A percentile compares a stretch with the other conserved stretches of the same genome.
These are phyloP conservation scores for Irpex sp. DNA, from an alignment of 1,284 basidiomycete species.

Conservation along the genomic window DNA sequence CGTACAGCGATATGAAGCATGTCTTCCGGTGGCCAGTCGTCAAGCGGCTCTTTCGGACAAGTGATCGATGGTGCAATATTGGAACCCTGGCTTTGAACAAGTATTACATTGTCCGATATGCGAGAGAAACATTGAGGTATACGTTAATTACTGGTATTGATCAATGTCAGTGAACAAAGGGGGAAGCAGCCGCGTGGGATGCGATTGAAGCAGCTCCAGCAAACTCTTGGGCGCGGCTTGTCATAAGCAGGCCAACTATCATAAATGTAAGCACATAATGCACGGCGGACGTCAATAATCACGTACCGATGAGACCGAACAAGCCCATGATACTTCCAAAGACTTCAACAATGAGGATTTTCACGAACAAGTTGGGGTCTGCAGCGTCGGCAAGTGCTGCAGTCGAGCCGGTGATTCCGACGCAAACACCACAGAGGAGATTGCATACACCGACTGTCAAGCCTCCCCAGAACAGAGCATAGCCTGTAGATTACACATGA, in stretches of 20 bases:
- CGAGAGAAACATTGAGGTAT: background rate
- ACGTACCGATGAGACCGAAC: constrained; percentile 87
- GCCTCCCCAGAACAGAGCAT: constrained; percentile 93
- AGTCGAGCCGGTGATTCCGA: constrained; percentile 90
- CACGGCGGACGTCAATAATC: background rate
- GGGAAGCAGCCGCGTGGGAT: constrained; percentile 24
- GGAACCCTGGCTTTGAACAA: background rate
- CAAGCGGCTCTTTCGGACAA: background rate
- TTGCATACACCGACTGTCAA: constrained; percentile 90
- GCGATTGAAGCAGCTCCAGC: constrained; percentile 29
- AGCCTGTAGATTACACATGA: constrained; percentile 47
- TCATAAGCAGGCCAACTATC: constrained; percentile 67
- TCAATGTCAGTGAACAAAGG: constrained; percentile 25
- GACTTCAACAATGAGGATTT: constrained; percentile 92
- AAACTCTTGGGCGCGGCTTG: constrained; percentile 56
- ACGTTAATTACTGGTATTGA: background rate
- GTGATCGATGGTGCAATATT: no score
- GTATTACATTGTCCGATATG: background rate
- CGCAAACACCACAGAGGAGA: constrained; percentile 88
- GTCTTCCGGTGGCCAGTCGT: no score
- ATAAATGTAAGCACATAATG: background rate
- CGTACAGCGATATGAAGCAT: background rate
- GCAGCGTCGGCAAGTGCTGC: constrained; percentile 92
- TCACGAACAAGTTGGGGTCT: constrained; percentile 90
- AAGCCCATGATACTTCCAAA: constrained; percentile 91